Evolutionary conservation across 2,329 filamentous ascomycete species (phyloP).

Genomic region (Aspergillus fischeri): DNA sequence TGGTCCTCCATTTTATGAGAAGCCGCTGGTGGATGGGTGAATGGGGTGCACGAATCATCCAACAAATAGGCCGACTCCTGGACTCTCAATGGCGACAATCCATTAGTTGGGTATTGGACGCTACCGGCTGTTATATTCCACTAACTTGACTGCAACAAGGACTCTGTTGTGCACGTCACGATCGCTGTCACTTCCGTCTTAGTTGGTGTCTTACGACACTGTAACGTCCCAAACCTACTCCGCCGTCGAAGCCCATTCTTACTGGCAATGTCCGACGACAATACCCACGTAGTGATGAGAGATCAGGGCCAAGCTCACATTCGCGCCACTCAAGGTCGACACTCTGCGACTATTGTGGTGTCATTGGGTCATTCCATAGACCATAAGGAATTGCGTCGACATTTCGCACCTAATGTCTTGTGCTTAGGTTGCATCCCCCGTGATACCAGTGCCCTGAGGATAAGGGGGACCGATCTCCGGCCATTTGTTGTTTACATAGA

Average conservation of each 20-base stretch:
- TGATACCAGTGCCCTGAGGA: background rate
- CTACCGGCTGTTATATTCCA: constrained; percentile 27
- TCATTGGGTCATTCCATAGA: background rate
- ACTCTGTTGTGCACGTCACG: background rate
- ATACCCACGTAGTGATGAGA: background rate
- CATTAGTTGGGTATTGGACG: constrained; percentile 32
- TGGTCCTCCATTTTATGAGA: constrained; percentile 56
- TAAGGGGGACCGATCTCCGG: background rate
- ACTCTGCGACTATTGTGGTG: background rate
- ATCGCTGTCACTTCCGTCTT: background rate
- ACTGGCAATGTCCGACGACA: background rate
- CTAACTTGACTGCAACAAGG: constrained; percentile 7
- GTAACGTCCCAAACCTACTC: background rate
- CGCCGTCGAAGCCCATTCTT: background rate
- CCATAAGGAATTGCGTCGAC: background rate
- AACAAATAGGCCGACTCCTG: constrained; percentile 48
- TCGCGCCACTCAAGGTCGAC: background rate
- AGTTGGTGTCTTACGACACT: background rate
- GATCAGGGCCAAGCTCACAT: background rate
- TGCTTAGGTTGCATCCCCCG: background rate
- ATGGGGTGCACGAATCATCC: constrained; percentile 62
- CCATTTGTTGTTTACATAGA: background rate
- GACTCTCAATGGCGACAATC: constrained; percentile 24
- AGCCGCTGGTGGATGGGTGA: constrained; percentile 67
- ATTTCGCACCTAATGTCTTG: background rate